phyloP scores from a whole-genome alignment of 352 stramenopile species.

The Globisporangium barbulae region DNA sequence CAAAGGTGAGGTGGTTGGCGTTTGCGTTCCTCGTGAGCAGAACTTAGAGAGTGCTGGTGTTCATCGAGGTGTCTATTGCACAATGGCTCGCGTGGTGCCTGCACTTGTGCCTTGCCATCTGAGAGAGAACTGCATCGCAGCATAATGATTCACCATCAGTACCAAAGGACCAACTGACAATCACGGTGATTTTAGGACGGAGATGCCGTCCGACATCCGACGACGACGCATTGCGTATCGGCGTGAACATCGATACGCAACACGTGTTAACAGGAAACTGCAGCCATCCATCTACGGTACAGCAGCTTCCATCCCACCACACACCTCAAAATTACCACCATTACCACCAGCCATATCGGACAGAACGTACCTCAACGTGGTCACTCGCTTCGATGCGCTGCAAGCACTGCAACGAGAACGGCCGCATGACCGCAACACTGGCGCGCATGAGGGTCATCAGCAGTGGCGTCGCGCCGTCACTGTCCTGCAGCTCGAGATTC shows the following conservation, averaged over 20 bases:
- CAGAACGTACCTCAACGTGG: slow-evolving; percentile 27
- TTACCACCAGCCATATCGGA: not conserved
- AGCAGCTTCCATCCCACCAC: not conserved
- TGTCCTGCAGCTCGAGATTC: slow-evolving; percentile 31
- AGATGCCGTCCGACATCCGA: too few species aligned
- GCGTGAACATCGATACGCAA: too few species aligned
- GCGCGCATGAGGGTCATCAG: slow-evolving; percentile 44
- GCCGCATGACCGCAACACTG: slow-evolving; percentile 43
- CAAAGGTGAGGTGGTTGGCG: slow-evolving; percentile 8
- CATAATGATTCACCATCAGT: not conserved
- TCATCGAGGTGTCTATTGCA: not conserved
- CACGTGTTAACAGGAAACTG: too few species aligned
- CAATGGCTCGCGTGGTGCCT: not conserved
- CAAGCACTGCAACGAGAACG: slow-evolving; percentile 30
- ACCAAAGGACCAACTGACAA: not conserved
- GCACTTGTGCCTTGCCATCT: not conserved
- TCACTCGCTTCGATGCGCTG: slow-evolving; percentile 36
- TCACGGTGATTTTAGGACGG: too few species aligned
- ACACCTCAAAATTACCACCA: not conserved
- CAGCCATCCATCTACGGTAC: too few species aligned
- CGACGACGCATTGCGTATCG: too few species aligned
- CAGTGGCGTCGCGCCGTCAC: slow-evolving; percentile 38
- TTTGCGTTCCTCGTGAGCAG: slow-evolving; percentile 7
- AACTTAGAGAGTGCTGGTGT: slow-evolving; percentile 4
- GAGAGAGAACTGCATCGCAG: not conserved